Evolutionary conservation across 2,329 filamentous ascomycete species (phyloP).

Genomic region (Cytospora piceicola): DNA sequence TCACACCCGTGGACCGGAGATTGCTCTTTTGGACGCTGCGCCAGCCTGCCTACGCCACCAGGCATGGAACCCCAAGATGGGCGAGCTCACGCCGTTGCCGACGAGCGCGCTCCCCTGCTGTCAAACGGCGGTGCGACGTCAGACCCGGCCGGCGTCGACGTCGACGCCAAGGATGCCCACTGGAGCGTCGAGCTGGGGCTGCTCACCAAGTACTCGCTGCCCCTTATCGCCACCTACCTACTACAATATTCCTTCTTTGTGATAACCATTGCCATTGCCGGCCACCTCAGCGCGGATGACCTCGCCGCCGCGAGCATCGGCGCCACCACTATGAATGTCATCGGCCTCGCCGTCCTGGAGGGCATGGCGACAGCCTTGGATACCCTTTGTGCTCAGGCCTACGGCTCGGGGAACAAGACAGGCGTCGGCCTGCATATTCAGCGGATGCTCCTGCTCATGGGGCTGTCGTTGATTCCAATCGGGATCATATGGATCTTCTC

Average conservation of each 20-base stretch:
- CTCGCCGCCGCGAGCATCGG: constrained; percentile 56
- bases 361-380: constrained; percentile 56
- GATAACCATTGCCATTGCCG: constrained; percentile 55
- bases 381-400: constrained; percentile 56
- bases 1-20: background rate
- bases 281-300: constrained; percentile 56
- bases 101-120: constrained; percentile 24
- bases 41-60: background rate
- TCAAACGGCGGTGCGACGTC: constrained; percentile 6
- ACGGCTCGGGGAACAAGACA: constrained; percentile 51
- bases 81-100: constrained; percentile 3
- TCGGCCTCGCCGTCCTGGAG: constrained; percentile 55
- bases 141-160: background rate
- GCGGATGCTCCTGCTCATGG: constrained; percentile 55
- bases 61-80: constrained; percentile 7
- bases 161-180: background rate
- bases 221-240: constrained; percentile 57
- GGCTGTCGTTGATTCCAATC: constrained; percentile 51
- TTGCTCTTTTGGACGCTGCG: background rate
- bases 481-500: constrained; percentile 54
- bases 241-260: constrained; percentile 58
- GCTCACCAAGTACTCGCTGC: constrained; percentile 46
- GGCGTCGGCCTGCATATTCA: constrained; percentile 57
- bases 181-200: constrained; percentile 28
- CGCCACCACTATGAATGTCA: constrained; percentile 58